Conservation (phyloP, 805 yeast species). For the Saturnispora quitensis region DNA sequence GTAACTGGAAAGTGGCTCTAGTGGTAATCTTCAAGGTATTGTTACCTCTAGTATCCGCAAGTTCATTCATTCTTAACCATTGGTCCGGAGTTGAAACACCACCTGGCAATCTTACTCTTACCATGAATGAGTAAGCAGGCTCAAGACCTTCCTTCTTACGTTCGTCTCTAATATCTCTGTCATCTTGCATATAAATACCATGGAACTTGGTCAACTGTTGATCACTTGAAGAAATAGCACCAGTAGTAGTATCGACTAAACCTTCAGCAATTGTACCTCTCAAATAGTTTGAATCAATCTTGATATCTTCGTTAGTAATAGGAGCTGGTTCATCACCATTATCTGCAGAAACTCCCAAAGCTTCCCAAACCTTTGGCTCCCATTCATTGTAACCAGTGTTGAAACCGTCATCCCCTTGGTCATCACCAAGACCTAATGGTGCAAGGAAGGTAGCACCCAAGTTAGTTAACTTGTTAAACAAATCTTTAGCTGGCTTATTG, state of each 20-base stretch:
- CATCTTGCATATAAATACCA: constrained; percentile 98
- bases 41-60: constrained; percentile 77
- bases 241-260: constrained; percentile 70
- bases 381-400: constrained; percentile 84
- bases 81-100: constrained; percentile 82
- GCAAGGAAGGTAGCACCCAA: constrained; percentile 68
- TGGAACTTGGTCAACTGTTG: constrained; percentile 95
- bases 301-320: constrained; percentile 92
- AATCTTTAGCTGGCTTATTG: constrained; percentile 81
- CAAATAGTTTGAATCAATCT: constrained; percentile 72
- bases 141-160: constrained; percentile 88
- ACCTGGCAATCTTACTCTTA: constrained; percentile 91
- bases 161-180: constrained; percentile 89
- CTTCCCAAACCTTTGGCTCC: constrained; percentile 81
- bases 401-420: constrained; percentile 94
- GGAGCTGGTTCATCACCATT: constrained; percentile 87
- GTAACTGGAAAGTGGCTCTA: constrained; percentile 94
- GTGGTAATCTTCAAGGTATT: constrained; percentile 92
- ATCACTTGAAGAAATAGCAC: constrained; percentile 83
- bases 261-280: constrained; percentile 93
- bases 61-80: constrained; percentile 77
- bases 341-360: constrained; percentile 80
- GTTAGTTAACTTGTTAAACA: constrained; percentile 51
- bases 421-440: constrained; percentile 87
- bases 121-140: constrained; percentile 96